Conservation (phyloP, 2,329 filamentous ascomycete species). For the Fusarium protoensiforme region DNA sequence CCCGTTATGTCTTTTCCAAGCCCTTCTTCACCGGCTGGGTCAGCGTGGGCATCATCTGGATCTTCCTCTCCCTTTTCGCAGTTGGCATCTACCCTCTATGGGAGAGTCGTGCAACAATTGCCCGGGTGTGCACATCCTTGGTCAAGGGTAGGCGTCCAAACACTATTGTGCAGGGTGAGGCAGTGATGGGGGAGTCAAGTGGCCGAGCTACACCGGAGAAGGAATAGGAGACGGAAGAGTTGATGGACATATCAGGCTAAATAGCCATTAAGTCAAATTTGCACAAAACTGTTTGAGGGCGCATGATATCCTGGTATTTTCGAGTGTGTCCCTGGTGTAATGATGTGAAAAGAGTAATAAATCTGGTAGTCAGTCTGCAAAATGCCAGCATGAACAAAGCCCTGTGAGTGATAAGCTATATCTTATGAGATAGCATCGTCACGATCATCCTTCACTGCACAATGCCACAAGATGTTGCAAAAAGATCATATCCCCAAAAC, state of each 20-base stretch:
- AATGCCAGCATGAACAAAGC: neutral
- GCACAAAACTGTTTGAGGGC: neutral
- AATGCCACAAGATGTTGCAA: neutral
- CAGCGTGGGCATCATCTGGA: conserved; percentile 75
- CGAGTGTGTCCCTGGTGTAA: neutral
- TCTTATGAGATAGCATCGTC: neutral
- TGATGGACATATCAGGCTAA: neutral
- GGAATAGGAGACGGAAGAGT: neutral
- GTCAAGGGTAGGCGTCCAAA: conserved; percentile 25
- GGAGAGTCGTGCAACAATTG: conserved; percentile 74
- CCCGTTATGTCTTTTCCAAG: conserved; percentile 70
- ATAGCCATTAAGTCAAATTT: neutral
- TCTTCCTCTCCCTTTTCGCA: conserved; percentile 75
- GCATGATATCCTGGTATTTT: neutral
- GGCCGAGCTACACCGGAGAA: conserved; percentile 21
- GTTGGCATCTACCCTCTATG: conserved; percentile 85
- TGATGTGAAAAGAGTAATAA: neutral
- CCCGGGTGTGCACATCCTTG: conserved; percentile 9
- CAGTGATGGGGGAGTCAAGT: conserved; percentile 3
- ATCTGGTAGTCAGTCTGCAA: neutral
- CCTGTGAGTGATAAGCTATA: neutral
- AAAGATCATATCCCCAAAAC: neutral
- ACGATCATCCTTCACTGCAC: neutral
- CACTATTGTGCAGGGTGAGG: conserved; percentile 15
- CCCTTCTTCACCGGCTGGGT: conserved; percentile 81